Conservation (phyloP, 495 filamentous ascomycete species). For the Bryoglossum gracile region DNA sequence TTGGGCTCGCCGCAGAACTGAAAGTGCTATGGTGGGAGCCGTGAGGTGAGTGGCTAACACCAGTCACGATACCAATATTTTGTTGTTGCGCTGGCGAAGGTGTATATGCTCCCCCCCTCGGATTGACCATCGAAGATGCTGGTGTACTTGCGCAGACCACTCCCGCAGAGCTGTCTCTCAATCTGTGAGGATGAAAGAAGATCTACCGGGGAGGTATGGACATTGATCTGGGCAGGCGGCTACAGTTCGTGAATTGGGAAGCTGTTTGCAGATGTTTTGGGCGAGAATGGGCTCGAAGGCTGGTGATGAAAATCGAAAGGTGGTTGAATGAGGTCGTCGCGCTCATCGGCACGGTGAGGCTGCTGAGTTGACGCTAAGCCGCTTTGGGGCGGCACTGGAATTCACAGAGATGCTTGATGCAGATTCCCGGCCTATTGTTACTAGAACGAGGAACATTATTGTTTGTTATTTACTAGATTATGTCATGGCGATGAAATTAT, state of each 20-base stretch:
- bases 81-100: slow-evolving; percentile 45
- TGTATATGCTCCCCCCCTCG: slow-evolving; percentile 42
- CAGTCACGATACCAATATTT: slow-evolving; percentile 28
- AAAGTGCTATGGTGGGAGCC: slow-evolving; percentile 42
- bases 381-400: too few species aligned
- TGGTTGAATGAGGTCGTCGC: too few species aligned
- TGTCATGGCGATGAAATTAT: too few species aligned
- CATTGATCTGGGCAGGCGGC: slow-evolving; percentile 14
- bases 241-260: slow-evolving; percentile 2
- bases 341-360: too few species aligned
- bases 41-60: slow-evolving; percentile 40
- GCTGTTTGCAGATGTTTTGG: too few species aligned
- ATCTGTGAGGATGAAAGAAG: slow-evolving; percentile 26
- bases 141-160: slow-evolving; percentile 21
- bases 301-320: too few species aligned
- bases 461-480: too few species aligned
- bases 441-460: too few species aligned
- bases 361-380: too few species aligned
- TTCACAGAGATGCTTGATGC: too few species aligned
- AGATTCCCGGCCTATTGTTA: too few species aligned
- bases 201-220: slow-evolving; percentile 24
- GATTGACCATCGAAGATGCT: slow-evolving; percentile 28
- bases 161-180: slow-evolving; percentile 25
- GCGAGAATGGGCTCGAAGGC: too few species aligned
- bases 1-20: slow-evolving; percentile 54